A percentile compares a stretch with the other conserved stretches of the same genome.
These are phyloP conservation scores for Monascus purpureus DNA, from an alignment of 495 filamentous ascomycete species.

Conservation along the genomic window DNA sequence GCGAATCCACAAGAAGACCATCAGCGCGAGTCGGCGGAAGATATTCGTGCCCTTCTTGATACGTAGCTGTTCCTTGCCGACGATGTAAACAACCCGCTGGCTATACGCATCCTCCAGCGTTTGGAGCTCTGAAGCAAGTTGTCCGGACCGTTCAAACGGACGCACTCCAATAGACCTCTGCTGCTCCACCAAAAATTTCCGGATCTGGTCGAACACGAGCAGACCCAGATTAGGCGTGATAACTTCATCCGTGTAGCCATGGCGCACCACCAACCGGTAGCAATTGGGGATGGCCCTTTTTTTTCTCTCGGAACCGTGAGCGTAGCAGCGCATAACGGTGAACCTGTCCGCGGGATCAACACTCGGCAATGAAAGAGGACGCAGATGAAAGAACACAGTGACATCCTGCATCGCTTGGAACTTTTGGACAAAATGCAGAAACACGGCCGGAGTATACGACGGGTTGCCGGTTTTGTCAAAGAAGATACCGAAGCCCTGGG, in stretches of 20 bases:
- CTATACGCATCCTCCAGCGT: slow-evolving; percentile 42
- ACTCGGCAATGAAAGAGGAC: slow-evolving; percentile 33
- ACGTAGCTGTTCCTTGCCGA: slow-evolving; percentile 60
- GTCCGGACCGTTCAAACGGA: slow-evolving; percentile 2
- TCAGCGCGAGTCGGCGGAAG: slow-evolving; percentile 32
- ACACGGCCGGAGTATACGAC: slow-evolving; percentile 40
- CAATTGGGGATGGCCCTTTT: slow-evolving; percentile 37
- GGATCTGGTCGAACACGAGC: slow-evolving; percentile 45
- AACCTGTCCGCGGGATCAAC: slow-evolving; percentile 32
- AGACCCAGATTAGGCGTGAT: slow-evolving; percentile 46
- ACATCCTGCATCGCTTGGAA: slow-evolving; percentile 43
- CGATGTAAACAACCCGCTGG: slow-evolving; percentile 51
- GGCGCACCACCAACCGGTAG: slow-evolving; percentile 51
- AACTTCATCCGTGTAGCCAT: slow-evolving; percentile 58
- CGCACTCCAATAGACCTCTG: slow-evolving; percentile 7
- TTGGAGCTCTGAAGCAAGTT: slow-evolving; percentile 1
- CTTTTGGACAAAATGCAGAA: slow-evolving; percentile 50
- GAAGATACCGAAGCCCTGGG: slow-evolving; percentile 46
- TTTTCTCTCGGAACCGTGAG: slow-evolving; percentile 2
- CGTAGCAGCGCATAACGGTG: slow-evolving; percentile 24
- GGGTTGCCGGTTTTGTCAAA: slow-evolving; percentile 48
- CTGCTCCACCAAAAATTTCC: slow-evolving; percentile 31
- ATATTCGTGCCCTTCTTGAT: slow-evolving; percentile 32
- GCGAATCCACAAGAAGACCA: slow-evolving; percentile 50
- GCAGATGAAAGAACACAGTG: slow-evolving; percentile 48